Evolutionary conservation across 495 filamentous ascomycete genomes (phyloP).

Genomic region (Astrothelium subdiscretum): DNA sequence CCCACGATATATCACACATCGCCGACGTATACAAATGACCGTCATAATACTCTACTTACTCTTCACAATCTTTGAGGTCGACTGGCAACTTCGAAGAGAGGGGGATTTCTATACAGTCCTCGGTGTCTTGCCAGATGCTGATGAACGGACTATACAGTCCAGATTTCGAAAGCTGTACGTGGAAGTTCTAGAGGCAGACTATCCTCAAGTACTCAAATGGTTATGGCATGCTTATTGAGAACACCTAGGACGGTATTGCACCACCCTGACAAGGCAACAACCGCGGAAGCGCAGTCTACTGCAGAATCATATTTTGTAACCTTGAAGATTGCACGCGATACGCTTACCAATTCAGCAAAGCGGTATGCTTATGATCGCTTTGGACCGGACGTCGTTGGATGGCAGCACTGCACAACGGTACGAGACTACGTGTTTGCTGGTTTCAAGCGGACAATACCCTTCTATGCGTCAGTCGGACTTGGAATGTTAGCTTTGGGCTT

Average conservation of each 20-base stretch:
- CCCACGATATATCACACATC: slow-evolving; percentile 55
- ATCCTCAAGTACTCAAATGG: background rate
- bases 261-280: slow-evolving; percentile 75
- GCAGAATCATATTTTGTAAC: slow-evolving; percentile 62
- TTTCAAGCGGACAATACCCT: slow-evolving; percentile 43
- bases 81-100: slow-evolving; percentile 58
- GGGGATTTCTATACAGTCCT: slow-evolving; percentile 72
- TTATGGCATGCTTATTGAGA: background rate
- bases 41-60: slow-evolving; percentile 75
- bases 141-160: slow-evolving; percentile 69
- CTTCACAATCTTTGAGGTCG: slow-evolving; percentile 90
- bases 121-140: slow-evolving; percentile 51
- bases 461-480: slow-evolving; percentile 52
- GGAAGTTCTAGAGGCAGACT: background rate
- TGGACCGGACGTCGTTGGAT: slow-evolving; percentile 54
- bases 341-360: slow-evolving; percentile 62
- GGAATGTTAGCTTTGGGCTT: slow-evolving; percentile 58
- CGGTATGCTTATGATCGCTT: slow-evolving; percentile 92
- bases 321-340: slow-evolving; percentile 74
- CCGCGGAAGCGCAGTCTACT: slow-evolving; percentile 24
- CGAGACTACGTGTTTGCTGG: slow-evolving; percentile 64
- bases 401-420: slow-evolving; percentile 57
- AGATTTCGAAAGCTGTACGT: slow-evolving; percentile 61
- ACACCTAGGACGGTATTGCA: slow-evolving; percentile 50
- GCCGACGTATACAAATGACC: slow-evolving; percentile 67